Conservation (phyloP, 148 eudicot species). For the Heliosperma pusillum region DNA sequence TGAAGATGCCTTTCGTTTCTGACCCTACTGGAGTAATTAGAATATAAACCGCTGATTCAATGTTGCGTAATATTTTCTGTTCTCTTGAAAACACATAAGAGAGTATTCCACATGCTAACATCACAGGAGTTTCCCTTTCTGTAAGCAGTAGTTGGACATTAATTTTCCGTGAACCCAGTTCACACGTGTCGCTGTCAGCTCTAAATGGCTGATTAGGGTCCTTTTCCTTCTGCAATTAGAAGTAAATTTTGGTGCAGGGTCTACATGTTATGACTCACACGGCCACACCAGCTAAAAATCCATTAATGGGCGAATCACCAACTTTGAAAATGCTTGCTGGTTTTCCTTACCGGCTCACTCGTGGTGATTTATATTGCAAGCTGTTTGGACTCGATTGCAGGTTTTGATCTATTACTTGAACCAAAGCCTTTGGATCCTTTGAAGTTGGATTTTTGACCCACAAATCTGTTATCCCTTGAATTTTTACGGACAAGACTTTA, state of each 20-base stretch:
- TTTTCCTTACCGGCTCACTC: neutral
- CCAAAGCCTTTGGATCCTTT: neutral
- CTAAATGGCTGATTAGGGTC: conserved; percentile 24
- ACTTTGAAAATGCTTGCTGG: conserved; percentile 24
- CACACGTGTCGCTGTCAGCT: conserved; percentile 49
- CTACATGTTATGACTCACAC: conserved; percentile 12
- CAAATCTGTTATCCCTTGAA: neutral
- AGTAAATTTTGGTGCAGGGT: conserved; percentile 17
- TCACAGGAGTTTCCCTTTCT: conserved; percentile 37
- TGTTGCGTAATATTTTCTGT: neutral
- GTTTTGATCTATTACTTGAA: neutral
- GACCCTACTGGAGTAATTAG: conserved; percentile 17
- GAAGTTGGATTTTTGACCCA: conserved; percentile 18
- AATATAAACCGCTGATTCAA: conserved; percentile 7
- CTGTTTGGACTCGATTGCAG: neutral
- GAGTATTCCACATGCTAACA: conserved; percentile 38
- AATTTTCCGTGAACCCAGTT: conserved; percentile 35
- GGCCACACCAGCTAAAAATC: conserved; percentile 16
- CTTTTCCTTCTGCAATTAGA: conserved; percentile 4
- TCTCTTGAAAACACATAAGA: conserved; percentile 11
- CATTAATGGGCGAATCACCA: conserved; percentile 28
- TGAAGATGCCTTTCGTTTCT: conserved; percentile 12
- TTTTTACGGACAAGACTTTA: conserved; percentile 15
- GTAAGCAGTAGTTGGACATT: conserved; percentile 34
- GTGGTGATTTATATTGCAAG: conserved; percentile 8